A percentile compares a stretch with the other conserved stretches of the same genome.
Conservation (phyloP, 768 basidiomycete genomes). For the Calocybe indica region DNA sequence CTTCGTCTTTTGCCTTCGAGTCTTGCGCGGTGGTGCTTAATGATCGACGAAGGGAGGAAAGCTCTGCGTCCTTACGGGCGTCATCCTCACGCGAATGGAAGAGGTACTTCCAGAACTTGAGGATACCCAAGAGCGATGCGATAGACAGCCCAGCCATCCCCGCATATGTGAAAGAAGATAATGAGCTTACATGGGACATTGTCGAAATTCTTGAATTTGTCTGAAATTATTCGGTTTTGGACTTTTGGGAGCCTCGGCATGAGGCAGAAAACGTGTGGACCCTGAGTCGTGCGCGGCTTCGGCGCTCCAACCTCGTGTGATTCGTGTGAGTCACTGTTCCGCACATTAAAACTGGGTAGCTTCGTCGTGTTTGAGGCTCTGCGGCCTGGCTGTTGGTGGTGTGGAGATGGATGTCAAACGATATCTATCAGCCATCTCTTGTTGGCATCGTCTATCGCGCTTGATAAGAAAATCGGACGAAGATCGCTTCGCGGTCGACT, state of each 20-base stretch:
- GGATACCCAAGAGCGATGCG: slow-evolving; percentile 20
- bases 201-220: slow-evolving; percentile 7
- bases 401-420: no score
- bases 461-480: no score
- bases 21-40: no score
- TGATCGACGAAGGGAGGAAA: no score
- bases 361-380: no score
- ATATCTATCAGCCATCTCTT: no score
- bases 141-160: slow-evolving; percentile 23
- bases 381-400: no score
- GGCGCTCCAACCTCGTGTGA: slow-evolving; percentile 13
- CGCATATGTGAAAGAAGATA: slow-evolving; percentile 16
- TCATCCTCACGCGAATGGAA: not conserved
- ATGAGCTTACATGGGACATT: slow-evolving; percentile 10
- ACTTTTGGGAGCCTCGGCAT: slow-evolving; percentile 16
- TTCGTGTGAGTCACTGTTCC: slow-evolving; percentile 8
- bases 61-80: not conserved
- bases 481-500: no score
- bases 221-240: slow-evolving; percentile 4
- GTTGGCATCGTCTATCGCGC: no score
- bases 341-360: no score
- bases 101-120: slow-evolving; percentile 19
- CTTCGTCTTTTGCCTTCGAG: slow-evolving; percentile 10
- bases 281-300: slow-evolving; percentile 11
- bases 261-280: slow-evolving; percentile 28